These are phyloP conservation scores for Coniochaeta sp. DNA, from an alignment of 2,329 filamentous ascomycete genomes.

Conservation along the genomic window DNA sequence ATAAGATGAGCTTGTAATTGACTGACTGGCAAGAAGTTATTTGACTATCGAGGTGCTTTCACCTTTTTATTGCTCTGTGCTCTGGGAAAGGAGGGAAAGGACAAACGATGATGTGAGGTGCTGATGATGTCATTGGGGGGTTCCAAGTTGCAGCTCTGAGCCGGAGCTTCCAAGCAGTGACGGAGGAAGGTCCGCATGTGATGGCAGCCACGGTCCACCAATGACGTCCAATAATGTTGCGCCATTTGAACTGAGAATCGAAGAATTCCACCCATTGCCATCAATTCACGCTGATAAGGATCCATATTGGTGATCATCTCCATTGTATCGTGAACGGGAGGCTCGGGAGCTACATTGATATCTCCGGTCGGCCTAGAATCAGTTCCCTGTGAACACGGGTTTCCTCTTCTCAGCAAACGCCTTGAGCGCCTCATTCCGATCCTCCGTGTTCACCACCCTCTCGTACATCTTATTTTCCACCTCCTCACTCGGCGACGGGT, in stretches of 20 bases:
- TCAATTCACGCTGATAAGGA: neutral
- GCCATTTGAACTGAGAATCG: neutral
- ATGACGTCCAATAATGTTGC: neutral
- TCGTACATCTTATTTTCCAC: conserved; percentile 87
- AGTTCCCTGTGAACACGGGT: conserved; percentile 52
- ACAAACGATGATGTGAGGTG: neutral
- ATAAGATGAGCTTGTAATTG: no score
- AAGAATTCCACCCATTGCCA: neutral
- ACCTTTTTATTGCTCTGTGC: neutral
- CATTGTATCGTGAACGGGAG: no score
- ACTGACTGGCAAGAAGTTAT: neutral
- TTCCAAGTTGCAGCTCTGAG: neutral
- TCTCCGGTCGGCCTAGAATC: no score
- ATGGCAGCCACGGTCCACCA: neutral
- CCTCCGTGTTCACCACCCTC: conserved; percentile 73
- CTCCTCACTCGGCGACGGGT: conserved; percentile 53
- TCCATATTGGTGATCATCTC: neutral
- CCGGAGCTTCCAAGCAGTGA: conserved; percentile 1
- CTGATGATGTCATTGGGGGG: conserved; percentile 5
- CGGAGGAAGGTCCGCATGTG: neutral
- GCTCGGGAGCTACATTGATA: no score
- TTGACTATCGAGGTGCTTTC: neutral
- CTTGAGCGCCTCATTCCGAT: conserved; percentile 78
- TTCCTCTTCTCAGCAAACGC: conserved; percentile 68
- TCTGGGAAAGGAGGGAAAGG: no score